Percentiles rank a stretch among this genome's conserved stretches.
These are phyloP conservation scores for Pythium chondricola DNA, from an alignment of 352 stramenopile species.

Conservation along the genomic window DNA sequence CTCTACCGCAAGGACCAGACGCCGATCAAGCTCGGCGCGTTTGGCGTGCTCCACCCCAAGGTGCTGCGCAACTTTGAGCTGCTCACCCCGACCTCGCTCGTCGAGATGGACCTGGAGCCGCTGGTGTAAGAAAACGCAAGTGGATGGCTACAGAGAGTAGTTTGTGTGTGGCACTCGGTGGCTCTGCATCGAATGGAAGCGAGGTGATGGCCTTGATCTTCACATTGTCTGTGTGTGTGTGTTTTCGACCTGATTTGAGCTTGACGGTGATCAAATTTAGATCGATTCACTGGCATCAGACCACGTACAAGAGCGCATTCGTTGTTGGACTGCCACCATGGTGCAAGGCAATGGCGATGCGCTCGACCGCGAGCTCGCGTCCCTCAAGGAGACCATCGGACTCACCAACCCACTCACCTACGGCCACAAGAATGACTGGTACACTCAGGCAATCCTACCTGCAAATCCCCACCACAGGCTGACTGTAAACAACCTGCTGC, in stretches of 20 bases:
- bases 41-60: conserved; percentile 97
- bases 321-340: too few relatives aligned
- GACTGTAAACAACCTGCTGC: too few relatives aligned
- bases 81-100: conserved; percentile 92
- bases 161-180: too few relatives aligned
- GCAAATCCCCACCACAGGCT: too few relatives aligned
- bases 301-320: too few relatives aligned
- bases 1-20: conserved; percentile 73
- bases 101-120: conserved; percentile 98
- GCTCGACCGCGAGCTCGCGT: conserved; percentile 60
- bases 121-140: conserved; percentile 91
- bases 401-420: conserved; percentile 79
- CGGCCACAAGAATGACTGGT: conserved; percentile 67
- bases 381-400: conserved; percentile 60
- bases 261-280: too few relatives aligned
- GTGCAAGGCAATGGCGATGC: conserved; percentile 25
- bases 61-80: conserved; percentile 98
- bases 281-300: too few relatives aligned
- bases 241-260: too few relatives aligned
- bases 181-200: too few relatives aligned
- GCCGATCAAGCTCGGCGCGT: conserved; percentile 88
- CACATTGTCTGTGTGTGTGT: too few relatives aligned
- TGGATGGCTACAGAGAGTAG: too few relatives aligned
- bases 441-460: conserved; percentile 11
- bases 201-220: too few relatives aligned